phyloP scores from a whole-genome alignment of 2,329 filamentous ascomycete genomes.

The Lachnellula hyalina region DNA sequence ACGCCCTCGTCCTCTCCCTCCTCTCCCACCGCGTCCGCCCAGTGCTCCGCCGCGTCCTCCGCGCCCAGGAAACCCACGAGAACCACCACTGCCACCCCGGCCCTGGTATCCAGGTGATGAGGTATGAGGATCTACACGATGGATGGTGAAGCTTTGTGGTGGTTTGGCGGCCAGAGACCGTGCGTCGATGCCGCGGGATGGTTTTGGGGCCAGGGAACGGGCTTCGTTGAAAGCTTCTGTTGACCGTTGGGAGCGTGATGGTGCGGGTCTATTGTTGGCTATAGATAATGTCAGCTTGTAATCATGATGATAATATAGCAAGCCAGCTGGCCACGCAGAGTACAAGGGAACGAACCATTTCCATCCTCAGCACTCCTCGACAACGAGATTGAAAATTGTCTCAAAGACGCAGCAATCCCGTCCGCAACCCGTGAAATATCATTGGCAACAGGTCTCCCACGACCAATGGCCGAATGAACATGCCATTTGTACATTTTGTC shows the following conservation, averaged over 20 bases:
- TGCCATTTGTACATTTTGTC: conserved; percentile 34
- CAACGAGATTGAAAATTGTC: conserved; percentile 29
- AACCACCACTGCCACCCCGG: background rate
- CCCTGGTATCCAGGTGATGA: background rate
- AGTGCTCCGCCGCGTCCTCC: background rate
- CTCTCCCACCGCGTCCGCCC: conserved; percentile 3
- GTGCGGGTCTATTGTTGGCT: background rate
- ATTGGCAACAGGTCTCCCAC: conserved; percentile 24
- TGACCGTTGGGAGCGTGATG: conserved; percentile 18
- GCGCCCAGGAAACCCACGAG: background rate
- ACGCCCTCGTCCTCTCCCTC: conserved; percentile 9
- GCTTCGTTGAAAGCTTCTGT: conserved; percentile 24
- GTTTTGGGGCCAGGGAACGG: conserved; percentile 22
- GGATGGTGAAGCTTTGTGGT: conserved; percentile 19
- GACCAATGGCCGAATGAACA: conserved; percentile 29
- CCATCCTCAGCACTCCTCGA: conserved; percentile 19
- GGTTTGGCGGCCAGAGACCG: conserved; percentile 29
- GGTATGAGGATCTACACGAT: conserved; percentile 5
- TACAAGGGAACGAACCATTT: conserved; percentile 8
- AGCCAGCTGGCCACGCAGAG: background rate
- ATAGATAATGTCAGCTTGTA: background rate
- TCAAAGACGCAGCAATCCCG: conserved; percentile 29
- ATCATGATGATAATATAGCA: too few species aligned
- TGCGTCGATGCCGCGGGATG: conserved; percentile 28
- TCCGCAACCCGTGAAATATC: conserved; percentile 28